A percentile compares a stretch with the other conserved stretches of the same genome.
phyloP scores from a whole-genome alignment of 257 asterid genomes.

The Lavandula angustifolia region DNA sequence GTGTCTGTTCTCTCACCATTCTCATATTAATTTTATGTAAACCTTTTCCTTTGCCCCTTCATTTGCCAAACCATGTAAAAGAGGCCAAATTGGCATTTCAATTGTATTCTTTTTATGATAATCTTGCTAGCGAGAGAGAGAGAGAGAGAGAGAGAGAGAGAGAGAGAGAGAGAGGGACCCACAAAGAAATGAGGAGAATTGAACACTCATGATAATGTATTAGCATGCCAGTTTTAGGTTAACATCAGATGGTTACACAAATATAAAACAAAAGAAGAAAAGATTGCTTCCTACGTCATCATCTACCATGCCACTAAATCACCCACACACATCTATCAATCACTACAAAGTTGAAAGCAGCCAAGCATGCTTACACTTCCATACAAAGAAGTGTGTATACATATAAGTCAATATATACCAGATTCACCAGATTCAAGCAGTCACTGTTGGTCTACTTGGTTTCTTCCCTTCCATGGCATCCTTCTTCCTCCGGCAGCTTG shows the following conservation, averaged over 20 bases:
- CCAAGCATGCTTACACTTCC: slow-evolving; percentile 44
- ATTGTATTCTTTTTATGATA: too few relatives aligned
- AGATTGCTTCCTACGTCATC: slow-evolving; percentile 41
- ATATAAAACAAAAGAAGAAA: slow-evolving; percentile 39
- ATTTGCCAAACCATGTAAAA: slow-evolving; percentile 15
- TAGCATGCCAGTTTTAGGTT: slow-evolving; percentile 44
- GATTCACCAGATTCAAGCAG: slow-evolving; percentile 46
- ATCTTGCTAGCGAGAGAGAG: too few relatives aligned
- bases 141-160: too few relatives aligned
- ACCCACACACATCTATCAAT: slow-evolving; percentile 46
- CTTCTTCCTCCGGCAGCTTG: slow-evolving; percentile 81
- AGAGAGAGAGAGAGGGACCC: too few relatives aligned
- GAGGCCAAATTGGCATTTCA: not conserved
- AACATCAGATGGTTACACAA: slow-evolving; percentile 23
- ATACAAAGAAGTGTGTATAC: slow-evolving; percentile 23
- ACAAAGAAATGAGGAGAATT: not conserved
- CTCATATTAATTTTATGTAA: slow-evolving; percentile 27
- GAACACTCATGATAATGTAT: slow-evolving; percentile 31
- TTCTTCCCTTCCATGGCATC: slow-evolving; percentile 94
- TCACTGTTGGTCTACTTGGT: slow-evolving; percentile 48
- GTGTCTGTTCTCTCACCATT: slow-evolving; percentile 27
- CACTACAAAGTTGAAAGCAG: slow-evolving; percentile 32
- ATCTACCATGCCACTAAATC: slow-evolving; percentile 34
- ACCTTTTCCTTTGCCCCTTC: not conserved
- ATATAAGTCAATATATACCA: slow-evolving; percentile 46